Evolutionary conservation across 768 basidiomycete genomes (phyloP).

Genomic region (Ramaria rubella): DNA sequence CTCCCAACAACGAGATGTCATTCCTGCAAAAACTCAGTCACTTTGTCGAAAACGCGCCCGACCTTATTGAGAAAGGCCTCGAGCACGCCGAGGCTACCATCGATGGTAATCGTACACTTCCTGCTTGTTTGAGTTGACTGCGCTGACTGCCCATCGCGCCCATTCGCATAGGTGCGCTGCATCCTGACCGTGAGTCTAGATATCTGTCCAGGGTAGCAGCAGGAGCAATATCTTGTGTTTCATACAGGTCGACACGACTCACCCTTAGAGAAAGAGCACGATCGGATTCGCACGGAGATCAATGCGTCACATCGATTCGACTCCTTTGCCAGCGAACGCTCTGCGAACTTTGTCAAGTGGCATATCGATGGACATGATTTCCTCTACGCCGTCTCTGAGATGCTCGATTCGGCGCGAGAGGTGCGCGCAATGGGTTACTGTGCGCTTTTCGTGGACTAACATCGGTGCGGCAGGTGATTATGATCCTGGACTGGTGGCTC

Average conservation of each 20-base stretch:
- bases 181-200: conserved; percentile 15
- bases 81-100: conserved; percentile 18
- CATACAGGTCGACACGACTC: conserved; percentile 60
- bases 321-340: conserved; percentile 72
- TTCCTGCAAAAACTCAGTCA: conserved; percentile 33
- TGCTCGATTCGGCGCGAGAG: conserved; percentile 60
- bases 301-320: conserved; percentile 73
- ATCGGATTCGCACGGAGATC: conserved; percentile 69
- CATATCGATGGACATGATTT: conserved; percentile 96
- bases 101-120: conserved; percentile 9
- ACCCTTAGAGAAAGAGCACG: conserved; percentile 62
- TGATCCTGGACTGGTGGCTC: conserved; percentile 75
- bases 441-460: not conserved
- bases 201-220: not conserved
- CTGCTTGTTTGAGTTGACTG: not conserved
- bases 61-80: conserved; percentile 12
- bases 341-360: conserved; percentile 79
- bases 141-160: not conserved
- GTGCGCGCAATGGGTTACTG: not conserved
- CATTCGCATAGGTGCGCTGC: conserved; percentile 12
- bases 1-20: conserved; percentile 25
- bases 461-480: conserved; percentile 24
- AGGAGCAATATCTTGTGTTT: not conserved
- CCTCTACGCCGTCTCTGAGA: conserved; percentile 89
- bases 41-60: conserved; percentile 16